Percentiles rank a stretch among this genome's conserved stretches.
Evolutionary conservation across 306 rosid genomes (phyloP).

Genomic region (Purshia tridentata): DNA sequence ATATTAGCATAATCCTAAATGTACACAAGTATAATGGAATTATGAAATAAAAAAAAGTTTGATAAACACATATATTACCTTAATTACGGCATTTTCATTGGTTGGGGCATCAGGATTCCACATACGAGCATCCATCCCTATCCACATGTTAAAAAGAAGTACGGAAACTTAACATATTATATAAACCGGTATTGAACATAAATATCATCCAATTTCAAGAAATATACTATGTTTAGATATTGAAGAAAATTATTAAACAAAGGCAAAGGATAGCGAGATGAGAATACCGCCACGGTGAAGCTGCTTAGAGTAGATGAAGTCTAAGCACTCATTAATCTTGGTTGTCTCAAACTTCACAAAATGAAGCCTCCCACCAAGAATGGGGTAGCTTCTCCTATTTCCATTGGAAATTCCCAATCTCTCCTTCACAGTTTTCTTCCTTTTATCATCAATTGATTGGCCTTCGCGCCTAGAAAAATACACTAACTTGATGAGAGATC

Average conservation of each 20-base stretch:
- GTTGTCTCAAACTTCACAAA: conserved; percentile 96
- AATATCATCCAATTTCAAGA: neutral
- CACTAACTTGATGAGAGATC: conserved; percentile 93
- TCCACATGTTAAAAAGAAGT: neutral
- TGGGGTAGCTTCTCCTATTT: conserved; percentile 83
- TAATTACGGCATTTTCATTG: conserved; percentile 67
- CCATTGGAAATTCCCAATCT: conserved; percentile 71
- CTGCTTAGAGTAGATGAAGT: conserved; percentile 89
- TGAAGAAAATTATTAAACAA: neutral
- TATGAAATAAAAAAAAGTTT: conserved; percentile 3
- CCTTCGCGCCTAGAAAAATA: conserved; percentile 93
- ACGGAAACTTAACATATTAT: neutral
- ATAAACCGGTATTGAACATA: neutral
- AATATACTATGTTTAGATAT: neutral
- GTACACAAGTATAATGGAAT: neutral
- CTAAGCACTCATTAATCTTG: conserved; percentile 92
- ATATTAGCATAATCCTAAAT: neutral
- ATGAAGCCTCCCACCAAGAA: conserved; percentile 98
- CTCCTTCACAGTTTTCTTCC: conserved; percentile 67
- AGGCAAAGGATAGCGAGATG: neutral
- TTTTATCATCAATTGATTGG: conserved; percentile 61
- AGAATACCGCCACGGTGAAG: conserved; percentile 80
- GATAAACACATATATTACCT: conserved; percentile 46
- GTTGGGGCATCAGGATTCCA: conserved; percentile 54
- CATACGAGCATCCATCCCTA: conserved; percentile 59